Evolutionary conservation across 768 basidiomycete species (phyloP).

Genomic region (Mycena vitilis): DNA sequence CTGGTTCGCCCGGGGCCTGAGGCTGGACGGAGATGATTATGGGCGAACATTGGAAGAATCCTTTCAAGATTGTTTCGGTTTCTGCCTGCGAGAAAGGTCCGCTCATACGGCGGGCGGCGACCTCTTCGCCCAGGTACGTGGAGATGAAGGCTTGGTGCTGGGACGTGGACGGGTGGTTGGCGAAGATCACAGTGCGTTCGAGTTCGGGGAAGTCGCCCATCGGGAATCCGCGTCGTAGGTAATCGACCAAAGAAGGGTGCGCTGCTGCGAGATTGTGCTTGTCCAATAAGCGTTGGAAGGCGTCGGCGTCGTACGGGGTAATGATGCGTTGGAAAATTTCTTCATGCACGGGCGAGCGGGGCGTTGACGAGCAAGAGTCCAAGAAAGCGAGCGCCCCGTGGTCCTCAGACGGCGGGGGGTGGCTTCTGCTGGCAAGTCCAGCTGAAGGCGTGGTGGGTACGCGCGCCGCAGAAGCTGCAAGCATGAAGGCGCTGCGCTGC

Average conservation of each 20-base stretch:
- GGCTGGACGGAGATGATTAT: constrained; percentile 30
- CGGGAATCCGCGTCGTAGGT: constrained; percentile 29
- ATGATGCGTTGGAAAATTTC: background rate
- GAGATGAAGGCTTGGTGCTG: constrained; percentile 21
- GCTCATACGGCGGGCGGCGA: constrained; percentile 27
- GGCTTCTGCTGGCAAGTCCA: constrained; percentile 8
- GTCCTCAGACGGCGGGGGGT: background rate
- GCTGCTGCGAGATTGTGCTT: background rate
- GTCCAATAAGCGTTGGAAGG: background rate
- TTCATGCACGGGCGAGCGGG: background rate
- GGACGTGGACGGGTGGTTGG: constrained; percentile 12
- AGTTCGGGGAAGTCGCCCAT: constrained; percentile 29
- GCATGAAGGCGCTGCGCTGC: background rate
- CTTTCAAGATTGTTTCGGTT: constrained; percentile 28
- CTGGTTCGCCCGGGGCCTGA: constrained; percentile 31
- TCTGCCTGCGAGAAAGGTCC: constrained; percentile 32
- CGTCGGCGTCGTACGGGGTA: constrained; percentile 12
- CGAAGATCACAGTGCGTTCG: constrained; percentile 5
- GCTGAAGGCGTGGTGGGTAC: background rate
- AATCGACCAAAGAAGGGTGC: constrained; percentile 10
- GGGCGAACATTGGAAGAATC: constrained; percentile 37
- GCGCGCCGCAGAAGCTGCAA: constrained; percentile 4
- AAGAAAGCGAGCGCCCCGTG: background rate
- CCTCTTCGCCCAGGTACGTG: constrained; percentile 28
- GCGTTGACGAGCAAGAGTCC: background rate